Evolutionary conservation across 805 yeast species (phyloP).

Genomic region (Myxozyma nipponensis): DNA sequence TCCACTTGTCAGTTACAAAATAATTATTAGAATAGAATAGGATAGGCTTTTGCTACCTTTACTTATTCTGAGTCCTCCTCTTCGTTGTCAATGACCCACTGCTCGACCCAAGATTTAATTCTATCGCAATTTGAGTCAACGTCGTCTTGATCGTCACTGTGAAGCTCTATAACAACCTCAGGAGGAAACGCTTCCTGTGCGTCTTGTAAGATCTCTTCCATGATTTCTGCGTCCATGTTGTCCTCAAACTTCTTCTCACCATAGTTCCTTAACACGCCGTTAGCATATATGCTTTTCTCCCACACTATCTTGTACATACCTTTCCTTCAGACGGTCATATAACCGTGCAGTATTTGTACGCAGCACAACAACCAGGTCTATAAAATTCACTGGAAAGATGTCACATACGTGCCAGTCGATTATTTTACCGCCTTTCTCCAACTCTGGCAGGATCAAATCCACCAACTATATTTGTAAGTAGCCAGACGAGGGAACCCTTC

Average conservation of each 20-base stretch:
- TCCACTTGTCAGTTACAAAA: background rate
- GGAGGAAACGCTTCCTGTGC: slow-evolving; percentile 78
- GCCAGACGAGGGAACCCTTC: background rate
- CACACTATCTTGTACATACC: slow-evolving; percentile 36
- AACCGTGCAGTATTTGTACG: slow-evolving; percentile 69
- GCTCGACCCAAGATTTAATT: slow-evolving; percentile 65
- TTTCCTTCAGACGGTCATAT: slow-evolving; percentile 67
- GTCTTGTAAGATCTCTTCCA: slow-evolving; percentile 85
- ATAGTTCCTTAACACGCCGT: slow-evolving; percentile 50
- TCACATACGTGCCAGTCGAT: slow-evolving; percentile 99
- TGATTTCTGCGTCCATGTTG: slow-evolving; percentile 92
- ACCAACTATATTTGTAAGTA: slow-evolving; percentile 41
- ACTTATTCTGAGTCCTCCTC: slow-evolving; percentile 3
- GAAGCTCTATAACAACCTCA: slow-evolving; percentile 76
- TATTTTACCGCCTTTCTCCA: slow-evolving; percentile 81
- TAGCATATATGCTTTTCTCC: background rate
- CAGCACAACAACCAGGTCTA: slow-evolving; percentile 87
- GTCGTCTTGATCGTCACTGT: slow-evolving; percentile 67
- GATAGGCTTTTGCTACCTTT: background rate
- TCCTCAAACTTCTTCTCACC: slow-evolving; percentile 80
- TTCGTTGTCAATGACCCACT: slow-evolving; percentile 59
- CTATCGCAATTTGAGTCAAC: slow-evolving; percentile 81
- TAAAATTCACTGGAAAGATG: slow-evolving; percentile 84
- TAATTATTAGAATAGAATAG: background rate
- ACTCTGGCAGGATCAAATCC: slow-evolving; percentile 72